phyloP scores from a whole-genome alignment of 2,329 filamentous ascomycete genomes.

The Talaromyces marneffei region DNA sequence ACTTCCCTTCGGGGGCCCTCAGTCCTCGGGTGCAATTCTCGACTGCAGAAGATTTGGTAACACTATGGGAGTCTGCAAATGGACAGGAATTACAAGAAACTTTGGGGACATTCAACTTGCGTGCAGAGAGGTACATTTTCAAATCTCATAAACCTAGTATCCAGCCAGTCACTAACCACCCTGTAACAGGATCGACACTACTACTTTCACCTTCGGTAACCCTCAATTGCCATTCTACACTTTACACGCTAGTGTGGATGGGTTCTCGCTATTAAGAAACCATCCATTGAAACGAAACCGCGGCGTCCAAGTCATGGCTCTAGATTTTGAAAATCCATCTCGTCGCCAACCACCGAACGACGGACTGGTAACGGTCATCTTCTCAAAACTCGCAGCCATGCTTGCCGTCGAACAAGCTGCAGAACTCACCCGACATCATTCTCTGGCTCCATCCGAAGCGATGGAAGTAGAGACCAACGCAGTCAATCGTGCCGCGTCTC shows the following conservation, averaged over 20 bases:
- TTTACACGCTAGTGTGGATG: conserved; percentile 39
- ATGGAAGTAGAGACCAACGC: conserved; percentile 41
- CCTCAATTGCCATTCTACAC: conserved; percentile 41
- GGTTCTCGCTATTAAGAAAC: conserved; percentile 38
- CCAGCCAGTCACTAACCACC: conserved; percentile 17
- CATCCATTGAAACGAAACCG: conserved; percentile 36
- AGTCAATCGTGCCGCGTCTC: conserved; percentile 38
- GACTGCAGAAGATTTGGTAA: conserved; percentile 33
- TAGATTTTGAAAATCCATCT: conserved; percentile 35
- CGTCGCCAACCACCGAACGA: conserved; percentile 37
- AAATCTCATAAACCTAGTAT: not conserved
- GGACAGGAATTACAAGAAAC: conserved; percentile 33
- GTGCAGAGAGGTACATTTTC: conserved; percentile 35
- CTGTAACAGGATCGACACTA: conserved; percentile 30
- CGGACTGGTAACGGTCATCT: conserved; percentile 41
- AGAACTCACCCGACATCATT: conserved; percentile 35
- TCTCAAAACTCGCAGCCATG: conserved; percentile 46
- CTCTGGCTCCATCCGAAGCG: conserved; percentile 36
- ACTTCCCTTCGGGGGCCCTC: conserved; percentile 35
- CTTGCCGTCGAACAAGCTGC: conserved; percentile 44
- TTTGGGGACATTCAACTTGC: conserved; percentile 34
- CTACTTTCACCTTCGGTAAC: conserved; percentile 41
- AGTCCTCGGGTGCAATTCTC: conserved; percentile 35
- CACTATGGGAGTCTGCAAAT: conserved; percentile 43
- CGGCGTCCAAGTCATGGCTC: conserved; percentile 39